phyloP scores from a whole-genome alignment of 176 grass and related monocot species.

The Eragrostis curvula region DNA sequence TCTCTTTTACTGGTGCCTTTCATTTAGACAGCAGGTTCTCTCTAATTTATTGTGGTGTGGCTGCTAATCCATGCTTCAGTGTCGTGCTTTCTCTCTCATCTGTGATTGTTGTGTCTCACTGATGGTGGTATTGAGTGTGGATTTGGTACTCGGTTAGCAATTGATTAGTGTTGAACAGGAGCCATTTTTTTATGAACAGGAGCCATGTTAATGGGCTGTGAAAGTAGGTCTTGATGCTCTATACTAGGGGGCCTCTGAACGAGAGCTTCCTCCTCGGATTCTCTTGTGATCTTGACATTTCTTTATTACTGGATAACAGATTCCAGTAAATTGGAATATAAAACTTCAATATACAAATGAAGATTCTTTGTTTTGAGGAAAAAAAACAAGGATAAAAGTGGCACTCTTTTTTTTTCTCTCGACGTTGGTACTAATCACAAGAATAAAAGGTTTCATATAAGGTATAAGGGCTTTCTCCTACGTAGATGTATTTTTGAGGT shows the following conservation, averaged over 20 bases:
- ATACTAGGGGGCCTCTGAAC: neutral
- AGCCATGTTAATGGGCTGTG: conserved; percentile 26
- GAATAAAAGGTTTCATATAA: too few species aligned
- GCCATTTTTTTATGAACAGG: neutral
- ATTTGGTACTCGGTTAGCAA: conserved; percentile 21
- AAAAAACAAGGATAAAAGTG: too few species aligned
- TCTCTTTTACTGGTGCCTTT: conserved; percentile 1
- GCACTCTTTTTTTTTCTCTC: too few species aligned
- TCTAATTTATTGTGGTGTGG: conserved; percentile 6
- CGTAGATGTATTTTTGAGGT: too few species aligned
- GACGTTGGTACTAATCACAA: too few species aligned
- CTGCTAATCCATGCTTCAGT: neutral
- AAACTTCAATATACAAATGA: neutral
- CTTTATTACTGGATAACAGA: conserved; percentile 1
- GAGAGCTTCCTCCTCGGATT: conserved; percentile 11
- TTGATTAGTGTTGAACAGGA: conserved; percentile 21
- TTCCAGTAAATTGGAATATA: neutral
- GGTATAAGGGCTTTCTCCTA: too few species aligned
- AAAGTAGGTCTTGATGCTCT: conserved; percentile 28
- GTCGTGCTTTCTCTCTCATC: conserved; percentile 51
- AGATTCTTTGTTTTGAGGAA: neutral
- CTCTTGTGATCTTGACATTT: conserved; percentile 8
- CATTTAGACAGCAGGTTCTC: neutral
- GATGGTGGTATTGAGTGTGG: conserved; percentile 15
- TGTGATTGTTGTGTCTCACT: conserved; percentile 44